Base-by-base conservation (phyloP, 2,329 filamentous ascomycete species). In the Incumbomyces lentus region DNA sequence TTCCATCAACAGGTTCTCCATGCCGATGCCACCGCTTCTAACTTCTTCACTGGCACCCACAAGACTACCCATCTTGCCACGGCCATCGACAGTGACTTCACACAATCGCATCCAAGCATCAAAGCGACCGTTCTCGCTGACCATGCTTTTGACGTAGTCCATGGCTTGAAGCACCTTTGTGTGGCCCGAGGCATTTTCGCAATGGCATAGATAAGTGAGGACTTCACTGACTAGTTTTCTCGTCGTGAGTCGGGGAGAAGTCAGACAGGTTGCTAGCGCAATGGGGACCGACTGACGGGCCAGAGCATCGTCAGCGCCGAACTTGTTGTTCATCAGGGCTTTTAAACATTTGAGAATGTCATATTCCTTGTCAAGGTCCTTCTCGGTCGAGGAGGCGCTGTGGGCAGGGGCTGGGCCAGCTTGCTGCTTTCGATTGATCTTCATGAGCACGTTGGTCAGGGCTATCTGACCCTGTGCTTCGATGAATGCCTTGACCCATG, bases 1-100 rank as follows among this genome's bases (percentile, higher is more conserved):
- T 74, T 98, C 92, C 92, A 98, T 96, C 45, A 98, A 76, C 59
- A 95, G 73, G 66, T 96, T 96, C 75, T 98, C 92, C 82, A 96
- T 95, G 63, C 92, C 92, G 60, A 95, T 93, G 54, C 92, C 92
- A 54, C 92, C 92, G 59, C 86, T 95, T 57, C 92, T 84, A 49
- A 95, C 82, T 69, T 98, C 92, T 60, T 96, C 92, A 60, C 88
- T 95, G 29, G 92, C 92, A 54, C 92, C 92, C 22, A 98, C 92
- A 58, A 96, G 73, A 68, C 89, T 95, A 58, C 92, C 92, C 88
- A 98, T 95, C 75, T 96, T 98, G 58, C 92, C 92, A 60, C 92
- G 84, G 33, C 92, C 92, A 65, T 96, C 92, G 53, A 95, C 81
- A 1, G 90, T 96, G 57, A 96, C 90, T 67, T 96, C 92, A 35